Conservation (phyloP, 345 rosid species). For the Citrus trifoliata region DNA sequence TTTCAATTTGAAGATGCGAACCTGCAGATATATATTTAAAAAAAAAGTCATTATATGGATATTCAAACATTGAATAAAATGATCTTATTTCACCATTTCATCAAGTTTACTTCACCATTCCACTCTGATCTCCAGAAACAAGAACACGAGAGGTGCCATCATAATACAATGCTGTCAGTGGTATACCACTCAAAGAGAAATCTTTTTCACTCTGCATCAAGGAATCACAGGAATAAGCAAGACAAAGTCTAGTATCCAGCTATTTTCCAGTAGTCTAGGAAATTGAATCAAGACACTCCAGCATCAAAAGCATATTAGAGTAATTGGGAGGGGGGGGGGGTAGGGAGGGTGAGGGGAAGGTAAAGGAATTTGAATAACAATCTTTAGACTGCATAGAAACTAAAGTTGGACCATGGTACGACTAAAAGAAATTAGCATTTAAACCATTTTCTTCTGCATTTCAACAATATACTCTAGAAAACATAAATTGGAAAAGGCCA, state of each 20-base stretch:
- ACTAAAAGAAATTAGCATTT: neutral
- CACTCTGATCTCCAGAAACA: slow-evolving; percentile 77
- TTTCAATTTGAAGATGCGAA: slow-evolving; percentile 69
- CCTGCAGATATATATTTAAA: slow-evolving; percentile 37
- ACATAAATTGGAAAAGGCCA: neutral
- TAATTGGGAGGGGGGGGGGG: no score
- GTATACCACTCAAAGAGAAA: slow-evolving; percentile 51
- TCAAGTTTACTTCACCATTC: slow-evolving; percentile 47
- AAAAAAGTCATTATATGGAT: neutral
- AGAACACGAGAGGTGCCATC: slow-evolving; percentile 55
- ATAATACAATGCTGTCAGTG: slow-evolving; percentile 63
- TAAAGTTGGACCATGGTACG: neutral
- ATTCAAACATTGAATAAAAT: neutral
- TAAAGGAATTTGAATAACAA: neutral
- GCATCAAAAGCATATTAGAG: neutral
- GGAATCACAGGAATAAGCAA: neutral
- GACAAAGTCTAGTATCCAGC: neutral
- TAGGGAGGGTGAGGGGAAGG: neutral
- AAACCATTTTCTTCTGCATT: neutral
- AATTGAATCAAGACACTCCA: no score
- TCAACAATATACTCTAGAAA: neutral
- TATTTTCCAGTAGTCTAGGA: neutral
- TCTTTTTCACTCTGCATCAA: slow-evolving; percentile 69
- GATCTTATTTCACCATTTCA: neutral
- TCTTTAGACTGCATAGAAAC: no score